Percentiles rank a stretch among this genome's conserved stretches.
Conservation (phyloP, 2,329 filamentous ascomycete species). For the Bretziella fagacearum region DNA sequence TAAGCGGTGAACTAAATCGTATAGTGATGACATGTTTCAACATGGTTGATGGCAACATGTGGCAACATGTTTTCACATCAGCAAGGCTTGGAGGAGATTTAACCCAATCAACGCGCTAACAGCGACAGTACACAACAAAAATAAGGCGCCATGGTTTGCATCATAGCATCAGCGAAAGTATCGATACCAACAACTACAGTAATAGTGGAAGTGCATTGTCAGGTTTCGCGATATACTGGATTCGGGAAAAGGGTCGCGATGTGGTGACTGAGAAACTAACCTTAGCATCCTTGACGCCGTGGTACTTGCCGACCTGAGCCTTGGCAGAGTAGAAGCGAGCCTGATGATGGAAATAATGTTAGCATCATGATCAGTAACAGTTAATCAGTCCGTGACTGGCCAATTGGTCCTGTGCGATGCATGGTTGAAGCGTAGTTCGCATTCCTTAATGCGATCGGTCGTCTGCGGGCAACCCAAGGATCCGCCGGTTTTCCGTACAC, state of each 20-base stretch:
- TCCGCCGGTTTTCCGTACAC: neutral
- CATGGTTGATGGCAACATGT: too few relatives aligned
- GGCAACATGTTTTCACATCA: too few relatives aligned
- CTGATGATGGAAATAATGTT: conserved; percentile 24
- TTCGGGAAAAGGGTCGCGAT: too few relatives aligned
- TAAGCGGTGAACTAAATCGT: too few relatives aligned
- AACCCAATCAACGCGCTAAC: neutral
- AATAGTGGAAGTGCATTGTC: too few relatives aligned
- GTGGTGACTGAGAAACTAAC: conserved; percentile 45
- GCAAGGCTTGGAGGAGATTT: conserved; percentile 5
- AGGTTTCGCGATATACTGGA: too few relatives aligned
- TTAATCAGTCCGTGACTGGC: neutral
- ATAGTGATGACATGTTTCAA: too few relatives aligned
- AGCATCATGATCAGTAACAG: conserved; percentile 4
- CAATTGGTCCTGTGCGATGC: conserved; percentile 1
- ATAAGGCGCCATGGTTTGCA: neutral
- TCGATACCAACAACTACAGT: too few relatives aligned
- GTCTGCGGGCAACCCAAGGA: neutral
- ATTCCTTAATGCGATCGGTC: conserved; percentile 10
- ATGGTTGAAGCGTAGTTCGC: neutral
- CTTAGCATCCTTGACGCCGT: conserved; percentile 73
- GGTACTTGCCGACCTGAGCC: conserved; percentile 69
- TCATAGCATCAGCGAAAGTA: too few relatives aligned
- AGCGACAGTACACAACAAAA: neutral
- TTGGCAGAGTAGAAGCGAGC: conserved; percentile 45